phyloP scores from a whole-genome alignment of 768 basidiomycete genomes.

The Boletus huronensis region DNA sequence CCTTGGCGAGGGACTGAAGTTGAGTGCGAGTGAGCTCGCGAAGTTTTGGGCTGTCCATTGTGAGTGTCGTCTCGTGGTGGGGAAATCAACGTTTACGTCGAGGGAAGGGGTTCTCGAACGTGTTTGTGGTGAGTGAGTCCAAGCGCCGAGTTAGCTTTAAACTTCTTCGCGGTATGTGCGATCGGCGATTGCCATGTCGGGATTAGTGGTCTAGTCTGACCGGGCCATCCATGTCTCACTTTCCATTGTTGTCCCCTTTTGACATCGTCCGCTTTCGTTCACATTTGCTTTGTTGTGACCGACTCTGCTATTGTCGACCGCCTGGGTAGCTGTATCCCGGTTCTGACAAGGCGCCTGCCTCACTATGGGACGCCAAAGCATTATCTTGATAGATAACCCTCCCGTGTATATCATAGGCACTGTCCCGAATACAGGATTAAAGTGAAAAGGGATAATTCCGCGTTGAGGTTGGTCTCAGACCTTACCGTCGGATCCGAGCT shows the following conservation, averaged over 20 bases:
- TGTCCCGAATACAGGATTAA: background rate
- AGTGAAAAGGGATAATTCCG: background rate
- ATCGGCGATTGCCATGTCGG: background rate
- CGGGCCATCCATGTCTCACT: background rate
- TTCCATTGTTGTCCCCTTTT: background rate
- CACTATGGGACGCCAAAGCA: background rate
- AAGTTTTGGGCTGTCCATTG: constrained; percentile 19
- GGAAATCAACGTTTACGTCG: background rate
- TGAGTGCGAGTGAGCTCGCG: constrained; percentile 18
- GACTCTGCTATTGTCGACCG: background rate
- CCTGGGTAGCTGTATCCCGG: background rate
- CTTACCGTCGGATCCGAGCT: background rate
- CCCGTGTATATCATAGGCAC: background rate
- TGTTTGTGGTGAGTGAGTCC: background rate
- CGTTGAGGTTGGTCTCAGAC: background rate
- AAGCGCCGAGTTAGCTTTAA: background rate
- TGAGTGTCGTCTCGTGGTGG: background rate
- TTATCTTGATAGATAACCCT: background rate
- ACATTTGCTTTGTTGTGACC: background rate
- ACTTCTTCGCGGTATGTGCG: background rate
- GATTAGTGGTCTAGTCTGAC: background rate
- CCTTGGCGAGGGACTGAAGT: constrained; percentile 28
- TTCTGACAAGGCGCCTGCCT: background rate
- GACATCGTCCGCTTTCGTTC: background rate
- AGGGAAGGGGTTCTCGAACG: background rate